These are phyloP conservation scores for Cladosporium oxysporum DNA, from an alignment of 2,329 filamentous ascomycete genomes.

Conservation along the genomic window DNA sequence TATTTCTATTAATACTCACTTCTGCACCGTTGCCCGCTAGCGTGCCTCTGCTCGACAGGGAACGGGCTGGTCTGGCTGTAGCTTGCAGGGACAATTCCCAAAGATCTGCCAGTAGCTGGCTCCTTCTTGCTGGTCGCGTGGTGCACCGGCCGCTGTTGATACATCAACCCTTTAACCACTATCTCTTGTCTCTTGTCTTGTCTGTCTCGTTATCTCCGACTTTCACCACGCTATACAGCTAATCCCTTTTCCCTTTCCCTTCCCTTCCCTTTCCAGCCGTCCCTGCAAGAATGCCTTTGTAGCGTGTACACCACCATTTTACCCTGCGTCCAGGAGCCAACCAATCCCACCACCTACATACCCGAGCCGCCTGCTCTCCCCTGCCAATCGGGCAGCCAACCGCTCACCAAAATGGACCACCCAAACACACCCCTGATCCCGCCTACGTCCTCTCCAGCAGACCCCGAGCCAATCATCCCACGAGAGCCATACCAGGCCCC, in stretches of 20 bases:
- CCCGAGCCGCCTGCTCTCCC: conserved; percentile 3
- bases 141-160: conserved; percentile 1
- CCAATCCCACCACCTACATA: conserved; percentile 10
- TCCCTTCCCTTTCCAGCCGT: background rate
- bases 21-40: background rate
- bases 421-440: conserved; percentile 15
- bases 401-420: conserved; percentile 7
- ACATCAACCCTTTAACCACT: background rate
- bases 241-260: background rate
- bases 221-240: background rate
- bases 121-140: conserved; percentile 9
- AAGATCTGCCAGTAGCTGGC: background rate
- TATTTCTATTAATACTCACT: background rate
- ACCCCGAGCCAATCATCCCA: conserved; percentile 10
- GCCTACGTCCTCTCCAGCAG: background rate
- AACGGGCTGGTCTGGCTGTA: no score
- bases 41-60: conserved; percentile 3
- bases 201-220: background rate
- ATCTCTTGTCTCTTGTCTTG: background rate
- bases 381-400: conserved; percentile 10
- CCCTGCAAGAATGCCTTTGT: conserved; percentile 3
- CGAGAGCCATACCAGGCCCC: conserved; percentile 4
- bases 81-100: background rate
- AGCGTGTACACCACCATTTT: conserved; percentile 1
- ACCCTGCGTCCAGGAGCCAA: background rate